phyloP scores from a whole-genome alignment of 768 basidiomycete genomes.

The Clavulina sp. region DNA sequence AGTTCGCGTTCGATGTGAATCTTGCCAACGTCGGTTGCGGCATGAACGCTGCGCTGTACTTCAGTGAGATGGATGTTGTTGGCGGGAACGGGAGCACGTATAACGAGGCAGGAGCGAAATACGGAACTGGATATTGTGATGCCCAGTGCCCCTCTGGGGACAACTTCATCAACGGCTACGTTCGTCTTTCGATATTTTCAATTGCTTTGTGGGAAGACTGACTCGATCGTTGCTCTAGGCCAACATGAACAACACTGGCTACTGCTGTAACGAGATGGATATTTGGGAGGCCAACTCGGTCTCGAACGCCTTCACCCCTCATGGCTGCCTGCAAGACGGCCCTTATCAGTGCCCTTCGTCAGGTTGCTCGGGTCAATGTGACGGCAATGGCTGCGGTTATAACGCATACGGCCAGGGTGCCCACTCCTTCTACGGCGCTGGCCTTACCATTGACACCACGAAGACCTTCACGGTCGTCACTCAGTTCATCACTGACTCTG shows the following conservation, averaged over 20 bases:
- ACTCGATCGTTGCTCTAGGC: slow-evolving; percentile 19
- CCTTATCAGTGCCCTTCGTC: slow-evolving; percentile 28
- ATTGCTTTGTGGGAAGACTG: background rate
- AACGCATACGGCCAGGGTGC: slow-evolving; percentile 42
- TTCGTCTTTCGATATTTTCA: slow-evolving; percentile 14
- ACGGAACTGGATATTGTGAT: slow-evolving; percentile 51
- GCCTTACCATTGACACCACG: slow-evolving; percentile 32
- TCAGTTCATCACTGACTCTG: slow-evolving; percentile 34
- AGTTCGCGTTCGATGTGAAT: slow-evolving; percentile 45
- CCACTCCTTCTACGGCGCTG: slow-evolving; percentile 30
- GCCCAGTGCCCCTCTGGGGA: slow-evolving; percentile 41
- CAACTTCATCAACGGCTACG: slow-evolving; percentile 42
- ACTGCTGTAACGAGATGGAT: slow-evolving; percentile 46
- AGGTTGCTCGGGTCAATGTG: slow-evolving; percentile 30
- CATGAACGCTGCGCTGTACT: slow-evolving; percentile 45
- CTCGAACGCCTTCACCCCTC: slow-evolving; percentile 36
- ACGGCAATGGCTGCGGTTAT: slow-evolving; percentile 43
- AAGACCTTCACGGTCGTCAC: slow-evolving; percentile 38
- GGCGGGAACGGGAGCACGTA: slow-evolving; percentile 33
- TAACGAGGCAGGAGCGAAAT: slow-evolving; percentile 42
- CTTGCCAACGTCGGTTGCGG: slow-evolving; percentile 39
- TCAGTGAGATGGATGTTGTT: slow-evolving; percentile 40
- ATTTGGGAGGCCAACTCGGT: slow-evolving; percentile 41
- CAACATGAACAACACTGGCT: slow-evolving; percentile 28
- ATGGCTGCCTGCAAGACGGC: slow-evolving; percentile 28